Evolutionary conservation across 352 stramenopile species (phyloP).

Genomic region (Aphanomyces cochlioides): DNA sequence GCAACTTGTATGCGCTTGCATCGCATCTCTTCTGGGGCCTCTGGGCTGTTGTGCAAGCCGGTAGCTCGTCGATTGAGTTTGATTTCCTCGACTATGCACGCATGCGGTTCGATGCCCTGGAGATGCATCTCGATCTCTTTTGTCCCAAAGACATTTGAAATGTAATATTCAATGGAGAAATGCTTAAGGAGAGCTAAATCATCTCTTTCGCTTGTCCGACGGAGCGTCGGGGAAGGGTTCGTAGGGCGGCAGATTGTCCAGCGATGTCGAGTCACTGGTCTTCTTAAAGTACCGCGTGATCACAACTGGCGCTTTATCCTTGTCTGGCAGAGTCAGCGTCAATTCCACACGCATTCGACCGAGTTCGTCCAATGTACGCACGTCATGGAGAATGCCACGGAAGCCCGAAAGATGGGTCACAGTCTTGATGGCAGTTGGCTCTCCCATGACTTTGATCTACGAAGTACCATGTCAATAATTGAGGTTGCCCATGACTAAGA

Average conservation of each 20-base stretch:
- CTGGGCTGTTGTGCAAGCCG: slow-evolving; percentile 91
- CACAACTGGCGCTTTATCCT: slow-evolving; percentile 69
- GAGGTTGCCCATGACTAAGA: background rate
- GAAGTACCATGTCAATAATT: background rate
- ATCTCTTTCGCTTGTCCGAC: slow-evolving; percentile 84
- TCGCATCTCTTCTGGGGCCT: slow-evolving; percentile 93
- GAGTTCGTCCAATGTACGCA: slow-evolving; percentile 66
- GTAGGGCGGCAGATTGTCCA: slow-evolving; percentile 84
- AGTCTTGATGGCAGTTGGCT: slow-evolving; percentile 66
- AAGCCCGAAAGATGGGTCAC: slow-evolving; percentile 78
- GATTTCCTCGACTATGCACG: slow-evolving; percentile 83
- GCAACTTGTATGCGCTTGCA: slow-evolving; percentile 85
- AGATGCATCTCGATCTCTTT: slow-evolving; percentile 58
- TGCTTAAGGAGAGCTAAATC: too few relatives aligned
- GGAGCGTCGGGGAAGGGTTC: slow-evolving; percentile 80
- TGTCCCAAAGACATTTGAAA: slow-evolving; percentile 20
- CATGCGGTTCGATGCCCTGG: slow-evolving; percentile 79
- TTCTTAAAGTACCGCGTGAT: slow-evolving; percentile 87
- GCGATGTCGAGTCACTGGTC: slow-evolving; percentile 78
- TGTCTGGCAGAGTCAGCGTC: slow-evolving; percentile 67
- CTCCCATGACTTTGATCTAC: slow-evolving; percentile 71
- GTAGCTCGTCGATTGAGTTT: slow-evolving; percentile 88
- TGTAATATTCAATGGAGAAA: too few relatives aligned
- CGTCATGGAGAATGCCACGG: slow-evolving; percentile 67
- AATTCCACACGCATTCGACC: slow-evolving; percentile 82